Conservation (phyloP, 345 rosid species). For the sweet orange (Citrus sinensis) region DVS_A1.0 CM039162.1:20593001-20593500, state of each 20-base stretch:
- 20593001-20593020: not conserved
- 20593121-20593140: not conserved
- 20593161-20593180: not conserved
- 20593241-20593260: not conserved
- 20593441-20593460: constrained; percentile 3
- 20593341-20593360: constrained; percentile 21
- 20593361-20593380: not conserved
- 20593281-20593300: constrained; percentile 14
- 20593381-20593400: not conserved
- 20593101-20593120: not conserved
- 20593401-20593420: constrained; percentile 5
- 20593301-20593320: constrained; percentile 8
- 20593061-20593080: no score
- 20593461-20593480: constrained; percentile 7
- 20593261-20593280: constrained; percentile 13
- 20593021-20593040: not conserved
- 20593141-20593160: not conserved
- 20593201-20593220: not conserved
- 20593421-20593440: constrained; percentile 3
- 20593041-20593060: not conserved
- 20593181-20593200: no score
- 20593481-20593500: constrained; percentile 33
- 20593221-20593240: not conserved
- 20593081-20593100: not conserved
- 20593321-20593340: constrained; percentile 24